A percentile compares a stretch with the other conserved stretches of the same genome.
phyloP scores from a whole-genome alignment of 2,329 filamentous ascomycete genomes.

The Boeremia exigua region DNA sequence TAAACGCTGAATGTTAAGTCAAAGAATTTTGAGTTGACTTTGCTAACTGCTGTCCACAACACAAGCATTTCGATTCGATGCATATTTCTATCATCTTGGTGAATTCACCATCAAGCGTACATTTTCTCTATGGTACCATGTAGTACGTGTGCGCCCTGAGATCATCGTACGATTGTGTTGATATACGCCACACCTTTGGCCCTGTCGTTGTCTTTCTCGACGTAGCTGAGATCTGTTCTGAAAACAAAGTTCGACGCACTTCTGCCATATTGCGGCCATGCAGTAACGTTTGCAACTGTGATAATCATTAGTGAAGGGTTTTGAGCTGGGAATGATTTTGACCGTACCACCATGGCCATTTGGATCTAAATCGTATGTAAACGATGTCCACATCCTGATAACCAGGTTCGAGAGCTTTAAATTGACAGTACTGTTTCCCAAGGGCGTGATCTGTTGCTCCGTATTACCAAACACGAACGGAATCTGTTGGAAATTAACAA shows the following conservation, averaged over 20 bases:
- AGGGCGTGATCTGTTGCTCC: constrained; percentile 33
- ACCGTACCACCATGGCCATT: constrained; percentile 36
- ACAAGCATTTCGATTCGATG: no score
- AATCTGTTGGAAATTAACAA: constrained; percentile 24
- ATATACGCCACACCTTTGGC: constrained; percentile 31
- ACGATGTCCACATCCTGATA: constrained; percentile 41
- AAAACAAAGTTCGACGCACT: constrained; percentile 37
- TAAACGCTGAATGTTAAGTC: no score
- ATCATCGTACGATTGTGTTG: constrained; percentile 30
- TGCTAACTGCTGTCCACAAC: no score
- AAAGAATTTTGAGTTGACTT: no score
- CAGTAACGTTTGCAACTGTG: constrained; percentile 19
- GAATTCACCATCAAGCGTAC: no score
- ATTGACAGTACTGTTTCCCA: constrained; percentile 33
- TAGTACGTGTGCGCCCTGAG: no score
- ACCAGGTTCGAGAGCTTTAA: constrained; percentile 30
- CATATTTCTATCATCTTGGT: no score
- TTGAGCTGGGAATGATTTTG: neutral
- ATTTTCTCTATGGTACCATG: no score
- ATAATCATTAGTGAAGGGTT: neutral
- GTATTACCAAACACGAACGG: constrained; percentile 41
- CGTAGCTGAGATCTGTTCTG: constrained; percentile 32
- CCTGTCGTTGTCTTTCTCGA: constrained; percentile 34
- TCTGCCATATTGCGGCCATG: constrained; percentile 31
- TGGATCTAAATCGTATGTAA: constrained; percentile 37